These are phyloP conservation scores for Phytophthora meadii DNA, from an alignment of 352 stramenopile species.

Conservation along the genomic window DNA sequence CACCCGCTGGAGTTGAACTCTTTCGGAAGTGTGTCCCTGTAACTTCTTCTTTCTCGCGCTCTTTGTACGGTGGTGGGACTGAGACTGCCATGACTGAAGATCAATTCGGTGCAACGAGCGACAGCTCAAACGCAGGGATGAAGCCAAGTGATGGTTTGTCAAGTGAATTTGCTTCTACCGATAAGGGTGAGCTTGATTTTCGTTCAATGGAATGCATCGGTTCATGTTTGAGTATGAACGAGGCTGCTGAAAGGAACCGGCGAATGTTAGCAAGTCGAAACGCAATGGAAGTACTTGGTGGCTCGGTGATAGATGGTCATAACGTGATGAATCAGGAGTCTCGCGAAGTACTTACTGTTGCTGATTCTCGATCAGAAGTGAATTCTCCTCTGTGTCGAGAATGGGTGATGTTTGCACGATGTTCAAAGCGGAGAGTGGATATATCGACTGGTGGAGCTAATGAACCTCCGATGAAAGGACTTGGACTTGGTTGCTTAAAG, in stretches of 20 bases:
- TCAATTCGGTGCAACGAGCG: neutral
- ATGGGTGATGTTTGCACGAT: slow-evolving; percentile 76
- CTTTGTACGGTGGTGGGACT: slow-evolving; percentile 32
- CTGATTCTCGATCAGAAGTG: slow-evolving; percentile 47
- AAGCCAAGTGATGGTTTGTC: slow-evolving; percentile 29
- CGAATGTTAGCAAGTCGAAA: slow-evolving; percentile 31
- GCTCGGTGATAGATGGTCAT: slow-evolving; percentile 30
- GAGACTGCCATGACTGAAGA: slow-evolving; percentile 10
- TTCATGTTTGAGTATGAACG: slow-evolving; percentile 64
- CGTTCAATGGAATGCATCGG: slow-evolving; percentile 70
- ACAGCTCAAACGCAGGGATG: neutral
- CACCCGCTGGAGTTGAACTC: slow-evolving; percentile 64
- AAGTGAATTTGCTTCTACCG: slow-evolving; percentile 44
- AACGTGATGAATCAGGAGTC: slow-evolving; percentile 55
- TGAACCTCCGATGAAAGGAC: slow-evolving; percentile 16
- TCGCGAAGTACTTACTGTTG: slow-evolving; percentile 37
- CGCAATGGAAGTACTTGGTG: neutral
- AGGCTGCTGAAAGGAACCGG: slow-evolving; percentile 52
- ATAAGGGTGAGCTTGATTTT: slow-evolving; percentile 57
- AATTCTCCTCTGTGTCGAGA: slow-evolving; percentile 64
- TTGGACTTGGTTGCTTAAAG: slow-evolving; percentile 65
- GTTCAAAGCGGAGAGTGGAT: slow-evolving; percentile 36
- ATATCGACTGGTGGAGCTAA: neutral
- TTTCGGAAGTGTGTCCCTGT: slow-evolving; percentile 71
- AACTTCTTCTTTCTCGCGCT: slow-evolving; percentile 51